A percentile compares a stretch with the other conserved stretches of the same genome.
Evolutionary conservation across 805 yeast species (phyloP).

Genomic region (Starmerella vitae): DNA sequence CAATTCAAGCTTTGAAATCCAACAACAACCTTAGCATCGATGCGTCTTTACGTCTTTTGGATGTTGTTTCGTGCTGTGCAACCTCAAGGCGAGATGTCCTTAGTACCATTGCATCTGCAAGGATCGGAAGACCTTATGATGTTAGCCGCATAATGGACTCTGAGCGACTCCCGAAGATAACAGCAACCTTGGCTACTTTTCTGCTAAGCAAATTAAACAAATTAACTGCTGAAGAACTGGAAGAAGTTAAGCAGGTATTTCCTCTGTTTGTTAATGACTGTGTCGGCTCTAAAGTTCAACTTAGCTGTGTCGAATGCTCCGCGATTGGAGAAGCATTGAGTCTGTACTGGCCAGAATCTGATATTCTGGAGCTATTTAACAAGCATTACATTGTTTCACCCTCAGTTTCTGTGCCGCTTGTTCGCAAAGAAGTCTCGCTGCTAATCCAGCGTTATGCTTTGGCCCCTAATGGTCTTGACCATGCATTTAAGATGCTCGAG

Average conservation of each 20-base stretch:
- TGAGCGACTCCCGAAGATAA: constrained; percentile 1
- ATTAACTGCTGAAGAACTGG: constrained; percentile 8
- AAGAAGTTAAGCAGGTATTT: constrained; percentile 2
- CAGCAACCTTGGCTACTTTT: constrained; percentile 4
- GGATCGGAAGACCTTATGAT: constrained; percentile 12
- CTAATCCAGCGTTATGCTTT: constrained; percentile 14
- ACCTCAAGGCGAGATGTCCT: constrained; percentile 17
- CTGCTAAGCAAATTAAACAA: not conserved
- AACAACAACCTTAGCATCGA: constrained; percentile 6
- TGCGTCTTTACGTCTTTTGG: constrained; percentile 16
- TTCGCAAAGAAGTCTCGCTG: constrained; percentile 5
- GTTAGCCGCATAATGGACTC: constrained; percentile 1
- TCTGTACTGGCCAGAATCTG: not conserved
- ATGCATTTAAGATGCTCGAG: constrained; percentile 14
- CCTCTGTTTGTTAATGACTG: constrained; percentile 15
- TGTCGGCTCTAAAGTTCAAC: constrained; percentile 1
- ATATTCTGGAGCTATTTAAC: not conserved
- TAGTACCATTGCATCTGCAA: constrained; percentile 19
- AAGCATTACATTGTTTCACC: not conserved
- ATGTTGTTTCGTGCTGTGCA: constrained; percentile 11
- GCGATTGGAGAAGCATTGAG: constrained; percentile 8
- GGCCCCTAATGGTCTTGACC: constrained; percentile 16
- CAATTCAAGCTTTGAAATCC: constrained; percentile 2
- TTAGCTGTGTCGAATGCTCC: constrained; percentile 3
- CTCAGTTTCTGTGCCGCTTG: not conserved